Percentiles rank a stretch among this genome's conserved stretches.
These are phyloP conservation scores for Paradendryphiella salina DNA, from an alignment of 2,329 filamentous ascomycete genomes.

Conservation along the genomic window DNA sequence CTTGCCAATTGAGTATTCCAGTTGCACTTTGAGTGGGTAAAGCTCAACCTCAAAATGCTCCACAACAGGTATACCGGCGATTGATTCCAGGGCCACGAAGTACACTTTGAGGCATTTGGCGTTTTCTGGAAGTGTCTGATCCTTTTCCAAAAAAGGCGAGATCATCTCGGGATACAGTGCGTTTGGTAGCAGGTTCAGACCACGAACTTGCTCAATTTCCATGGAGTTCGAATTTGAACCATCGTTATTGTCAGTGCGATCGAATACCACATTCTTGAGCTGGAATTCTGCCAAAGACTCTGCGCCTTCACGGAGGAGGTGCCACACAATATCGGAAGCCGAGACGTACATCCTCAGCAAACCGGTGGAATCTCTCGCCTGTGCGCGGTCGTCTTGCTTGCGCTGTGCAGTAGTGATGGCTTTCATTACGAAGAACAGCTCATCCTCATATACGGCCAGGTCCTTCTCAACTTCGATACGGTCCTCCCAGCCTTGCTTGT, in stretches of 20 bases:
- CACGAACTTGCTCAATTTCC: conserved; percentile 83
- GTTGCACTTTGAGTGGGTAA: conserved; percentile 88
- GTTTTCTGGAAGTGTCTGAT: conserved; percentile 60
- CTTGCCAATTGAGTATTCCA: conserved; percentile 90
- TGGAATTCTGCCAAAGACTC: conserved; percentile 92
- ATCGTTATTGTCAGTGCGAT: conserved; percentile 94
- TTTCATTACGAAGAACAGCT: conserved; percentile 99
- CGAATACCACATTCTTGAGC: conserved; percentile 86
- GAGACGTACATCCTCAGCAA: conserved; percentile 89
- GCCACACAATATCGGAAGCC: conserved; percentile 96
- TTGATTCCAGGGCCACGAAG: conserved; percentile 98
- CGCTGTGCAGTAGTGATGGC: conserved; percentile 96
- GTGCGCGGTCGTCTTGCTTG: conserved; percentile 69
- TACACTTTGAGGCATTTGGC: conserved; percentile 89
- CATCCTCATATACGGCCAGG: conserved; percentile 86
- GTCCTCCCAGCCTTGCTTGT: conserved; percentile 89
- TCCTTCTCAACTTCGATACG: conserved; percentile 87
- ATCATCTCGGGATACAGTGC: conserved; percentile 97
- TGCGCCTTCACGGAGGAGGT: conserved; percentile 83
- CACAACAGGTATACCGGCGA: conserved; percentile 95
- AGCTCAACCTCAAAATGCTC: conserved; percentile 95
- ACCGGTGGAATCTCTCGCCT: conserved; percentile 71
- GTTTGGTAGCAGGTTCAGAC: conserved; percentile 85
- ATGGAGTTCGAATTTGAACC: conserved; percentile 94
- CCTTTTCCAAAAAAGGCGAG: conserved; percentile 75